Base-by-base conservation (phyloP, 768 basidiomycete genomes). In the Naganishia friedmannii region DNA sequence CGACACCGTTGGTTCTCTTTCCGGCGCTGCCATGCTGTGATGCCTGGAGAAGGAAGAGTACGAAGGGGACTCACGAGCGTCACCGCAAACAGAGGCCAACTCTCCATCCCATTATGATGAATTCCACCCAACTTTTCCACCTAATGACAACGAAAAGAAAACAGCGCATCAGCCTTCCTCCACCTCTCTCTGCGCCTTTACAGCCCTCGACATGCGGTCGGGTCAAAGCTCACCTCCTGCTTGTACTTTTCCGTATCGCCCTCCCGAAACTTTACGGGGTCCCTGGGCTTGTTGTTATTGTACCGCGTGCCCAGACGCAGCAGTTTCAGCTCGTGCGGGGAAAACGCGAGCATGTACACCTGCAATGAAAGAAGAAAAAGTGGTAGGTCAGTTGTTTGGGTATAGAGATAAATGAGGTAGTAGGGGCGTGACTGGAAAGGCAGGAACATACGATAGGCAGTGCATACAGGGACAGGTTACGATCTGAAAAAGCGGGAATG, bases 91-190 rank as follows among this genome's bases (percentile, higher is more conserved):
- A 69, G 28, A 0, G 68, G 68, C 28, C 42, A 69, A 23, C 26
- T 51, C 34, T 69, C 68, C 68, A 69, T 60, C 57, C 68, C 68
- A 53, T 69, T 69, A 53, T 69, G 68, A 55, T 69, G 68, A 21
- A 69, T 69, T 46, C 56, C 55, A 6, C 68, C 68, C 3, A 69
- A 26, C 32, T 60, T 69, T 26, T 69, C 68, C 4, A 69, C 37
- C 42, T 69, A 13, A 26, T 0, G 1, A 29, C 19, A 2, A 39
- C 9, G 6, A 1, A 19, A 3, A 10, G n/a, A 21, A 17, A 23
- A 39, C 17, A 39, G 7, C n/a, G 15, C 57, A 58, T 34, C 57
- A 58, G 57, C 31, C 37, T n/a, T n/a, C n/a, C n/a, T 17, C 15
- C 42, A 15, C 15, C 15, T 15, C 42, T 17, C 42, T 42, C 15